Percentiles rank a stretch among this genome's conserved stretches.
phyloP scores from a whole-genome alignment of 192 early-diverging fungal species.

The Physocladia obscura region DNA sequence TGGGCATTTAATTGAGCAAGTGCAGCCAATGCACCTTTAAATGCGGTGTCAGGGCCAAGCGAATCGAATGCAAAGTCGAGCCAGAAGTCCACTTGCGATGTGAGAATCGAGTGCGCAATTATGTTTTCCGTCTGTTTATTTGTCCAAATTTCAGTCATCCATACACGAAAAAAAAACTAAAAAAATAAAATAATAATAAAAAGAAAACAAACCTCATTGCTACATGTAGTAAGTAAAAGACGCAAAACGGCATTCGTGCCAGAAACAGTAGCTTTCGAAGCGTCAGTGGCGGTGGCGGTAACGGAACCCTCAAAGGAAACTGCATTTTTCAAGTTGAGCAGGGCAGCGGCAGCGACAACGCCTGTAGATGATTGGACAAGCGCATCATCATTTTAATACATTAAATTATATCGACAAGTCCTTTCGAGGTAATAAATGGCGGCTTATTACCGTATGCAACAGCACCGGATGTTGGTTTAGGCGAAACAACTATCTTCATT shows the following conservation, averaged over 20 bases:
- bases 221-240: constrained; percentile 1
- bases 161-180: too few relatives aligned
- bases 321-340: constrained; percentile 13
- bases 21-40: constrained; percentile 68
- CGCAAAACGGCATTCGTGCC: constrained; percentile 34
- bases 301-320: not conserved
- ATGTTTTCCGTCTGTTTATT: too few relatives aligned
- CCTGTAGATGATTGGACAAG: not conserved
- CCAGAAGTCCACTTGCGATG: constrained; percentile 65
- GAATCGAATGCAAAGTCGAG: constrained; percentile 67
- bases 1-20: constrained; percentile 78
- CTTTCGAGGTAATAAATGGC: not conserved
- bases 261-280: constrained; percentile 7
- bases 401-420: not conserved
- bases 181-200: too few relatives aligned
- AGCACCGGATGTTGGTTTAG: not conserved
- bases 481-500: constrained; percentile 6
- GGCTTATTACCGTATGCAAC: constrained; percentile 10
- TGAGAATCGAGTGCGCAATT: constrained; percentile 31
- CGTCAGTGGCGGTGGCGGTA: not conserved
- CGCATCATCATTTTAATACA: not conserved
- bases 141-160: too few relatives aligned
- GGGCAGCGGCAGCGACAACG: constrained; percentile 25
- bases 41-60: constrained; percentile 65
- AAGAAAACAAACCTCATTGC: not conserved